phyloP scores from a whole-genome alignment of 441 rosid genomes.

The Corymbia calophylla region DNA sequence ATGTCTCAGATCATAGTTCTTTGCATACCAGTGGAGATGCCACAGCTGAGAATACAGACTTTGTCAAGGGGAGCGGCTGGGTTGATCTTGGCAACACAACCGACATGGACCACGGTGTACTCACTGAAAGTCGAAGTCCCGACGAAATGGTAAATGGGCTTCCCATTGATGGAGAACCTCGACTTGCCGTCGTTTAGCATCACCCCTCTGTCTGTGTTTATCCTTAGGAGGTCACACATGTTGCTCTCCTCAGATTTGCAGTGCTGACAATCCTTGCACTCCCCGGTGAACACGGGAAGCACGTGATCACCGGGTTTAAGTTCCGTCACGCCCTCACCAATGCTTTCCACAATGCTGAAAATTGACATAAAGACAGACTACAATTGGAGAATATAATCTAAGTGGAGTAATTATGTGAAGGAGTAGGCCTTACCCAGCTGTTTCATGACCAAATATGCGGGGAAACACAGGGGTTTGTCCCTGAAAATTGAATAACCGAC shows the following conservation, averaged over 20 bases:
- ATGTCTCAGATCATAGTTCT: neutral
- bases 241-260: slow-evolving; percentile 5
- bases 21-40: neutral
- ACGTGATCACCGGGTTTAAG: slow-evolving; percentile 1
- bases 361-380: neutral
- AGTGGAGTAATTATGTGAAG: neutral
- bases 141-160: slow-evolving; percentile 4
- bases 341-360: slow-evolving; percentile 4
- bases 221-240: slow-evolving; percentile 8
- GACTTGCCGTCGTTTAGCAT: slow-evolving; percentile 5
- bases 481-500: neutral
- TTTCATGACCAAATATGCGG: slow-evolving; percentile 7
- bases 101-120: neutral
- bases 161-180: slow-evolving; percentile 1
- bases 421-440: neutral
- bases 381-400: neutral
- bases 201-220: slow-evolving; percentile 8
- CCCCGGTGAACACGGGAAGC: slow-evolving; percentile 4
- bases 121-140: slow-evolving; percentile 6
- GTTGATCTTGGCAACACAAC: slow-evolving; percentile 4
- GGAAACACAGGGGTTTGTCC: slow-evolving; percentile 9
- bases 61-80: slow-evolving; percentile 1
- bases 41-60: slow-evolving; percentile 5
- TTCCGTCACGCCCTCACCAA: neutral
- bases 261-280: slow-evolving; percentile 3